Conservation (phyloP, 164 flowering plant species). For the Houttuynia cordata region DNA sequence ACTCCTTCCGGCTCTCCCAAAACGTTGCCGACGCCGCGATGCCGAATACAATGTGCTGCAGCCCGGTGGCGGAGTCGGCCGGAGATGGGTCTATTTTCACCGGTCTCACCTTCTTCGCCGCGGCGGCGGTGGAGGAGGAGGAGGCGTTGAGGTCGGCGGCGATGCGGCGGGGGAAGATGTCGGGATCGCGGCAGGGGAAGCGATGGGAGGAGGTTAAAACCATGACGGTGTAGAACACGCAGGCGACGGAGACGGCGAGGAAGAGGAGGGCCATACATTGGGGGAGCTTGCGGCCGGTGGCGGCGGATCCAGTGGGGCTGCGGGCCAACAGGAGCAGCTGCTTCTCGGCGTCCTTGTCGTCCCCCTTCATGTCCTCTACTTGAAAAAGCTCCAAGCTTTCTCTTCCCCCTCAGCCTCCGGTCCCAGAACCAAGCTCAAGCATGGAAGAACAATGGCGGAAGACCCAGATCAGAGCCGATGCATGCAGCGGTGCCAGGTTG, state of each 20-base stretch:
- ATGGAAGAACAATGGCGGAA: too few relatives aligned
- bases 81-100: neutral
- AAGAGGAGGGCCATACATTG: constrained; percentile 48
- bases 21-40: constrained; percentile 43
- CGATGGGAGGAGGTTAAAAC: constrained; percentile 25
- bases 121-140: neutral
- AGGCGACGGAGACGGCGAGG: constrained; percentile 52
- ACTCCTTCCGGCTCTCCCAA: constrained; percentile 49
- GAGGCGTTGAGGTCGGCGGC: too few relatives aligned
- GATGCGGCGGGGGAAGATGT: neutral
- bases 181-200: constrained; percentile 4
- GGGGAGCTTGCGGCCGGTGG: constrained; percentile 18
- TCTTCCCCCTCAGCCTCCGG: too few relatives aligned
- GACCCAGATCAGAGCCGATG: too few relatives aligned
- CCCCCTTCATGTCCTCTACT: constrained; percentile 2
- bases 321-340: too few relatives aligned
- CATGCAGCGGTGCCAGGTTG: too few relatives aligned
- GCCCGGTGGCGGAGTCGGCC: constrained; percentile 19
- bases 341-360: constrained; percentile 2
- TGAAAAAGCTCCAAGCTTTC: too few relatives aligned
- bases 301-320: constrained; percentile 1
- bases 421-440: too few relatives aligned
- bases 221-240: constrained; percentile 57
- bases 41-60: constrained; percentile 46
- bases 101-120: neutral